Evolutionary conservation across 352 stramenopile species (phyloP).

Genomic region (Globisporangium parvum): DNA sequence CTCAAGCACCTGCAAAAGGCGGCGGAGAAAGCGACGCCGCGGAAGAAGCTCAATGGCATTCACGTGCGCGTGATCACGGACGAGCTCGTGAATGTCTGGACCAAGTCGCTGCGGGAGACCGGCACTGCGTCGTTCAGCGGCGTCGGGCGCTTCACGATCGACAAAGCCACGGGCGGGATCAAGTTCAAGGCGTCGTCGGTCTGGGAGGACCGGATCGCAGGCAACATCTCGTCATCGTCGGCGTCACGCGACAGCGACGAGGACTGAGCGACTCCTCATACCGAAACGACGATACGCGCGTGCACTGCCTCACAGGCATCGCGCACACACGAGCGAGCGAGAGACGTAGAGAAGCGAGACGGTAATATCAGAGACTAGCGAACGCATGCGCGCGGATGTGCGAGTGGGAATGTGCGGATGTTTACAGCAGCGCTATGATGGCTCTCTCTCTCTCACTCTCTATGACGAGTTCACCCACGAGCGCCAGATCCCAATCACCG

Average conservation of each 20-base stretch:
- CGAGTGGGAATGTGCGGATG: background rate
- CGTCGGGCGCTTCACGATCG: slow-evolving; percentile 38
- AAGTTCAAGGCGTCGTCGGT: slow-evolving; percentile 37
- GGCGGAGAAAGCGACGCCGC: slow-evolving; percentile 24
- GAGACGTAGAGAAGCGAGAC: no score
- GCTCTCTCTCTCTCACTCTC: background rate
- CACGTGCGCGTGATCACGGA: slow-evolving; percentile 39
- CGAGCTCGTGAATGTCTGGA: slow-evolving; percentile 34
- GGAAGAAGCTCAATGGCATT: slow-evolving; percentile 34
- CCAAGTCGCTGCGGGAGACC: slow-evolving; percentile 36
- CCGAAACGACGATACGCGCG: no score
- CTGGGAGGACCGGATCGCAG: slow-evolving; percentile 30
- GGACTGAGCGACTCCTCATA: background rate
- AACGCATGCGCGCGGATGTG: background rate
- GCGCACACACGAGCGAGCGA: no score
- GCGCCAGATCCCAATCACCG: slow-evolving; percentile 62
- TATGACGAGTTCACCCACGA: slow-evolving; percentile 48
- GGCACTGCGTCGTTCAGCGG: slow-evolving; percentile 29
- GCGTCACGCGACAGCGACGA: slow-evolving; percentile 3
- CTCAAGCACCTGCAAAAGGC: slow-evolving; percentile 41
- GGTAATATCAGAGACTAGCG: no score
- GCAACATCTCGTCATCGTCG: slow-evolving; percentile 30
- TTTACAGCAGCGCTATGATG: slow-evolving; percentile 1
- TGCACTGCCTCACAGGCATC: no score
- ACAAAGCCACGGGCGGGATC: slow-evolving; percentile 39